These are phyloP conservation scores for Lepiota venenata DNA, from an alignment of 768 basidiomycete genomes.

Conservation along the genomic window DNA sequence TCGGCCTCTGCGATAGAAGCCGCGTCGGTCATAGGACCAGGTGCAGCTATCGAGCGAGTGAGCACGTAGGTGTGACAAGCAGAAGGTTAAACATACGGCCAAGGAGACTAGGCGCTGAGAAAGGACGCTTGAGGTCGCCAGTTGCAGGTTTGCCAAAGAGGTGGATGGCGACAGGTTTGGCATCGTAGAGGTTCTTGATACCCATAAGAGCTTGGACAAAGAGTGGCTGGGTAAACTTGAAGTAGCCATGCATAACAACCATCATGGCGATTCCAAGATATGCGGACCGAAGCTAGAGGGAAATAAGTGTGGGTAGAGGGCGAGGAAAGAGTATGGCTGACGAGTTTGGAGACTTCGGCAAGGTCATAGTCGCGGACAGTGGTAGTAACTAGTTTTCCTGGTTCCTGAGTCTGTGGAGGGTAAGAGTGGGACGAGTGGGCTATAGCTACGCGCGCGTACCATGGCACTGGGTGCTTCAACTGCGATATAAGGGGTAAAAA, in stretches of 20 bases:
- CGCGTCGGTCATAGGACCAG: slow-evolving; percentile 82
- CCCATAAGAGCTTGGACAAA: slow-evolving; percentile 96
- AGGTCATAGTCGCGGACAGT: slow-evolving; percentile 95
- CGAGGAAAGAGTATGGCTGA: slow-evolving; percentile 24
- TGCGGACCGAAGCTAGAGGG: slow-evolving; percentile 52
- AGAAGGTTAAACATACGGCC: slow-evolving; percentile 5
- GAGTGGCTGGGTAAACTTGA: slow-evolving; percentile 94
- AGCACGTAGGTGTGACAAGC: not conserved
- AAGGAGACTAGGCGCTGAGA: slow-evolving; percentile 12
- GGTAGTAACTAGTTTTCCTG: slow-evolving; percentile 79
- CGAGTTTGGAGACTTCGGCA: slow-evolving; percentile 77
- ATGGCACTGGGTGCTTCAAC: slow-evolving; percentile 77
- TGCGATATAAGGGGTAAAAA: slow-evolving; percentile 22
- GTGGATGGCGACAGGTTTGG: slow-evolving; percentile 81
- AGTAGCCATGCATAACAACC: slow-evolving; percentile 89
- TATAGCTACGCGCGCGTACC: slow-evolving; percentile 41
- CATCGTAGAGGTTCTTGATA: slow-evolving; percentile 86
- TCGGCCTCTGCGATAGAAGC: slow-evolving; percentile 88
- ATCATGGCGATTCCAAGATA: slow-evolving; percentile 84
- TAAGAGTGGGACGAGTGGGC: not conserved
- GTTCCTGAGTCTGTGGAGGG: slow-evolving; percentile 50
- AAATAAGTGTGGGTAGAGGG: not conserved
- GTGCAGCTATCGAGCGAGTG: slow-evolving; percentile 29
- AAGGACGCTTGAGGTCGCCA: slow-evolving; percentile 59
- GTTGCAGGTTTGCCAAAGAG: slow-evolving; percentile 74